Evolutionary conservation across 805 yeast species (phyloP).

Genomic region (Pichia nanzhaoensis): DNA sequence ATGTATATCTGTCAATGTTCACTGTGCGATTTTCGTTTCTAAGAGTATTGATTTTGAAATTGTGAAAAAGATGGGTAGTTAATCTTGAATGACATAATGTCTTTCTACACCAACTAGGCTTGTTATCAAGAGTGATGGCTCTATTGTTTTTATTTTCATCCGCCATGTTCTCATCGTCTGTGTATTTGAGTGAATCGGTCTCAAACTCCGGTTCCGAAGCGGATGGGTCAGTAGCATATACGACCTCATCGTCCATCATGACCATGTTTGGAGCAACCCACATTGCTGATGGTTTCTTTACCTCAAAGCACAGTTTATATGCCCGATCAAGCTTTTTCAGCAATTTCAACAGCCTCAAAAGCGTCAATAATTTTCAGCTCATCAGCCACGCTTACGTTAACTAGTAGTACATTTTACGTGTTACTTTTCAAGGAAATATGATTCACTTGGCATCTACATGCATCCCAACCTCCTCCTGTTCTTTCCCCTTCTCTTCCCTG

Average conservation of each 20-base stretch:
- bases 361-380: too few species aligned
- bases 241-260: conserved; percentile 11
- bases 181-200: neutral
- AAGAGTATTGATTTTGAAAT: conserved; percentile 11
- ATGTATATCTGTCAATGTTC: neutral
- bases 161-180: neutral
- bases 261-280: too few species aligned
- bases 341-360: too few species aligned
- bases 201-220: neutral
- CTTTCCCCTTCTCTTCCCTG: conserved; percentile 20
- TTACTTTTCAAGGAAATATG: too few species aligned
- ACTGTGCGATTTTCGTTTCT: conserved; percentile 15
- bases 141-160: too few species aligned
- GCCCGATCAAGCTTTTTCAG: too few species aligned
- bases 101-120: conserved; percentile 11
- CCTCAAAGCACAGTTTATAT: too few species aligned
- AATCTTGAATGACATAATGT: conserved; percentile 7
- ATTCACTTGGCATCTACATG: too few species aligned
- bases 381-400: too few species aligned
- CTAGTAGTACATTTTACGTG: too few species aligned
- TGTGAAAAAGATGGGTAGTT: neutral
- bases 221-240: conserved; percentile 7
- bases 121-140: too few species aligned
- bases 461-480: neutral
- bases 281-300: too few species aligned